These are phyloP conservation scores for Kwoniella europaea DNA, from an alignment of 768 basidiomycete species.

Conservation along the genomic window DNA sequence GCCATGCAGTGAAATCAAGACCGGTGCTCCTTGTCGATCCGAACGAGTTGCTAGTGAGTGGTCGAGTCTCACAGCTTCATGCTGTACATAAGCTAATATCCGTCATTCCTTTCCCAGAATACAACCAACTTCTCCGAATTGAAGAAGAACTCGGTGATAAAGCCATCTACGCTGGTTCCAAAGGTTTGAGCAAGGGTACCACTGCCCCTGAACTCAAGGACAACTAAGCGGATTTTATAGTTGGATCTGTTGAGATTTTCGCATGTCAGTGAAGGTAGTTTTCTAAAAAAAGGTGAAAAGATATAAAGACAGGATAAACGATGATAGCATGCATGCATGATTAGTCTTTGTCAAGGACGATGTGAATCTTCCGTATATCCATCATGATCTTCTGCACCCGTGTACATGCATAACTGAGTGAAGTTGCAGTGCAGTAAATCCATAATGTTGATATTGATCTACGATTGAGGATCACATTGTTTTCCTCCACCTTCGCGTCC, in stretches of 20 bases:
- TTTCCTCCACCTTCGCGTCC: slow-evolving; percentile 7
- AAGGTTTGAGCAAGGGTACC: slow-evolving; percentile 77
- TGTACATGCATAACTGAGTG: background rate
- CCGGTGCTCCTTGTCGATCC: slow-evolving; percentile 91
- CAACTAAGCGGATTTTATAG: slow-evolving; percentile 14
- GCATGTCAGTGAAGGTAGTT: background rate
- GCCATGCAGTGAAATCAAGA: slow-evolving; percentile 94
- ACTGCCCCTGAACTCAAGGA: slow-evolving; percentile 65
- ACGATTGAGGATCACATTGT: background rate
- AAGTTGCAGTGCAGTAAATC: background rate
- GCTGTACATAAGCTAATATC: slow-evolving; percentile 16
- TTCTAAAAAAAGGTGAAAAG: background rate
- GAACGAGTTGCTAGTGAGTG: slow-evolving; percentile 73
- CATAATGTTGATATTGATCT: too few relatives aligned
- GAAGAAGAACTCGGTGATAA: slow-evolving; percentile 75
- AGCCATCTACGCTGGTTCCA: slow-evolving; percentile 73
- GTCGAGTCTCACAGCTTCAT: background rate
- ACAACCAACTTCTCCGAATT: slow-evolving; percentile 58
- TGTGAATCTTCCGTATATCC: background rate
- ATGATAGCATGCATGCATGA: slow-evolving; percentile 12
- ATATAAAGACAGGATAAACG: background rate
- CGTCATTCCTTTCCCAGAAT: slow-evolving; percentile 29
- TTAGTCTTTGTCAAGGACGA: background rate
- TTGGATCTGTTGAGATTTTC: background rate
- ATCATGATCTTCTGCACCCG: background rate